These are phyloP conservation scores for Hypoxylon sp. DNA, from an alignment of 2,329 filamentous ascomycete species.

Conservation along the genomic window DNA sequence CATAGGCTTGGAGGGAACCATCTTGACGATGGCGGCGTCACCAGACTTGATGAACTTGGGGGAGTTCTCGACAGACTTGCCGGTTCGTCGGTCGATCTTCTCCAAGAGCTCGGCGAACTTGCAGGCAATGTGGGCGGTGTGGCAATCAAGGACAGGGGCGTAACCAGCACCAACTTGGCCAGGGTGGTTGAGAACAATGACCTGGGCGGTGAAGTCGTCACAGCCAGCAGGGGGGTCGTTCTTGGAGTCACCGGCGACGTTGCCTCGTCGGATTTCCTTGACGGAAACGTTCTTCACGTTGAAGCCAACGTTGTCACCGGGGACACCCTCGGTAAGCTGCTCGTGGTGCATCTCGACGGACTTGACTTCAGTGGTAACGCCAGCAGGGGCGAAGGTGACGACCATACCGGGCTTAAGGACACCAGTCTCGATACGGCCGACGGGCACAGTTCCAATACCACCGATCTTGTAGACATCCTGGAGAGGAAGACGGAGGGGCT, in stretches of 20 bases:
- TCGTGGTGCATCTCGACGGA: constrained; percentile 99
- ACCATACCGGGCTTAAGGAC: constrained; percentile 91
- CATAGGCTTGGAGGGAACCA: constrained; percentile 99
- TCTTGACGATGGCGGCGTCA: constrained; percentile 99
- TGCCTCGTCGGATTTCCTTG: constrained; percentile 99
- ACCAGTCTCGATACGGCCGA: constrained; percentile 99
- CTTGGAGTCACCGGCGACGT: constrained; percentile 99
- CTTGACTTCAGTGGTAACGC: constrained; percentile 99
- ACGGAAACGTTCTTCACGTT: constrained; percentile 99
- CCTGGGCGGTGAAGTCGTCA: constrained; percentile 98
- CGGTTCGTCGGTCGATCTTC: constrained; percentile 99
- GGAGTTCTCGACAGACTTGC: constrained; percentile 90
- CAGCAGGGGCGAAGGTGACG: constrained; percentile 98
- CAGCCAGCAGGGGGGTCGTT: constrained; percentile 93
- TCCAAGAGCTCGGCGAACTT: constrained; percentile 99
- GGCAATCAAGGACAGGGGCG: constrained; percentile 99
- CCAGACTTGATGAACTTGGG: constrained; percentile 99
- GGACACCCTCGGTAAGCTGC: constrained; percentile 93
- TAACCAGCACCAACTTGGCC: constrained; percentile 99
- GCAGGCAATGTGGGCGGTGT: constrained; percentile 99
- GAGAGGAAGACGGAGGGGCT: constrained; percentile 99
- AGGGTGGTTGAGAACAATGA: constrained; percentile 99
- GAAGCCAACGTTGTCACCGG: constrained; percentile 99
- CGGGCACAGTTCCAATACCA: constrained; percentile 99
- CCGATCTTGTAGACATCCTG: constrained; percentile 99